These are phyloP conservation scores for Ustulina deusta DNA, from an alignment of 2,329 filamentous ascomycete genomes.

Conservation along the genomic window DNA sequence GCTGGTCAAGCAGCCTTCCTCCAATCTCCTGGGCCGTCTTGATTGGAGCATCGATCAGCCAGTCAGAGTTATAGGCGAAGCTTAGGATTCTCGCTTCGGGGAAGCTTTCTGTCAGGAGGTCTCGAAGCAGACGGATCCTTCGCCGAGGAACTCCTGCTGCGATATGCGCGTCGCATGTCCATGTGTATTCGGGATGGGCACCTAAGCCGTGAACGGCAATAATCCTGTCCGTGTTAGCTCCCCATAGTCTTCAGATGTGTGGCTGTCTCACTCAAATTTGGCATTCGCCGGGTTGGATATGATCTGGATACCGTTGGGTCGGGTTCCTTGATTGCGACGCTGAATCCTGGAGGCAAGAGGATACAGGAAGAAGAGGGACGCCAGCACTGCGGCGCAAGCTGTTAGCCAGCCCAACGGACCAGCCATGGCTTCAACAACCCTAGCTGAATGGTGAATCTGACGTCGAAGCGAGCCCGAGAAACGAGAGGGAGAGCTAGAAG, in stretches of 20 bases:
- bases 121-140: slow-evolving; percentile 15
- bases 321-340: slow-evolving; percentile 12
- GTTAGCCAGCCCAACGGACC: slow-evolving; percentile 1
- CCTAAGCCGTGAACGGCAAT: slow-evolving; percentile 19
- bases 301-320: slow-evolving; percentile 7
- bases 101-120: slow-evolving; percentile 17
- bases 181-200: slow-evolving; percentile 14
- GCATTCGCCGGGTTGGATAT: slow-evolving; percentile 12
- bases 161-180: not conserved
- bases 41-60: slow-evolving; percentile 13
- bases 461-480: not conserved
- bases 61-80: slow-evolving; percentile 18
- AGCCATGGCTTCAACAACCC: not conserved
- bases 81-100: slow-evolving; percentile 14
- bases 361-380: slow-evolving; percentile 18
- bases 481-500: not conserved
- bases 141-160: not conserved
- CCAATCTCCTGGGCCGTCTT: slow-evolving; percentile 12
- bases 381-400: slow-evolving; percentile 2
- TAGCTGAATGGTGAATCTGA: not conserved
- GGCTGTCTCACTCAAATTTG: slow-evolving; percentile 17
- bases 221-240: slow-evolving; percentile 9
- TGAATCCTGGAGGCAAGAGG: slow-evolving; percentile 5
- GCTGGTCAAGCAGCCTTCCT: slow-evolving; percentile 1
- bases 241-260: not conserved